Evolutionary conservation across 2,329 filamentous ascomycete species (phyloP).

Genomic region (Elsinoe necatrix): DNA sequence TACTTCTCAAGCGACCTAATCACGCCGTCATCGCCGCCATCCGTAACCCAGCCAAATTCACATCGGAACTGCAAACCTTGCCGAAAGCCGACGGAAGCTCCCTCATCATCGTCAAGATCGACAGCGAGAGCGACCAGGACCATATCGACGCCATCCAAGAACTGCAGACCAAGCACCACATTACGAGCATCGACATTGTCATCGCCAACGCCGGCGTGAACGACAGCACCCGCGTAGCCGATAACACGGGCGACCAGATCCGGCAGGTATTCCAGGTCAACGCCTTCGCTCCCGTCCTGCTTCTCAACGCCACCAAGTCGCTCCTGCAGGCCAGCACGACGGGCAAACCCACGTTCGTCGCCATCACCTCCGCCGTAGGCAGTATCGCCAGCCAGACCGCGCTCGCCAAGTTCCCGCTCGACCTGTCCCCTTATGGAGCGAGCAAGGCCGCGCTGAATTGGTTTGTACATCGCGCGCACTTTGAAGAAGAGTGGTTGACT

Average conservation of each 20-base stretch:
- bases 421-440: constrained; percentile 36
- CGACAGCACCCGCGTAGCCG: background rate
- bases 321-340: constrained; percentile 30
- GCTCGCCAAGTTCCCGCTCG: constrained; percentile 21
- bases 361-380: constrained; percentile 30
- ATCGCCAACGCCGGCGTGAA: constrained; percentile 17
- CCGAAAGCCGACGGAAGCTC: constrained; percentile 13
- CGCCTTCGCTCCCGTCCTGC: background rate
- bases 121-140: constrained; percentile 14
- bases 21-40: constrained; percentile 19
- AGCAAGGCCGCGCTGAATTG: constrained; percentile 37
- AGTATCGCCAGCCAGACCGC: constrained; percentile 18
- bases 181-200: constrained; percentile 23
- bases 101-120: constrained; percentile 18
- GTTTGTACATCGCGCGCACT: constrained; percentile 31
- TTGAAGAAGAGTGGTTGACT: constrained; percentile 26
- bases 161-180: constrained; percentile 22
- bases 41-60: constrained; percentile 10
- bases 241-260: constrained; percentile 8
- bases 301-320: constrained; percentile 27
- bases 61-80: constrained; percentile 1
- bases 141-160: constrained; percentile 16
- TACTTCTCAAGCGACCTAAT: constrained; percentile 14
- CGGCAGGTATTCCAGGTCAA: background rate
- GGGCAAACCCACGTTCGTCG: constrained; percentile 29